Percentiles rank a stretch among this genome's conserved stretches.
phyloP scores from a whole-genome alignment of 208 protist species.

The Naegleria lovaniensis region DNA sequence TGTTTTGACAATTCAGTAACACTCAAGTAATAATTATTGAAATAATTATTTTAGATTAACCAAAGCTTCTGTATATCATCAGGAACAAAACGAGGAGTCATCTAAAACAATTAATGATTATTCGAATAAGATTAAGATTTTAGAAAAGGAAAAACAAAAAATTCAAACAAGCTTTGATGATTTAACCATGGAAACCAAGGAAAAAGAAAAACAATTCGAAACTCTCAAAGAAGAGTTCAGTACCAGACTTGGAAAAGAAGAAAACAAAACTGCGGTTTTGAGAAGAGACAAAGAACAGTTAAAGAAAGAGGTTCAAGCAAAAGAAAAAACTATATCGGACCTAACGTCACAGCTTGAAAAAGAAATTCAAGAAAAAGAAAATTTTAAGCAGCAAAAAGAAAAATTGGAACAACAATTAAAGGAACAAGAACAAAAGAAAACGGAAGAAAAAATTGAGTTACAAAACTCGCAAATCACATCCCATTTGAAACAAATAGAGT shows the following conservation, averaged over 20 bases:
- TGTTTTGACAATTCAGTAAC: not conserved
- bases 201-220: slow-evolving; percentile 9
- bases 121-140: not conserved
- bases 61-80: not conserved
- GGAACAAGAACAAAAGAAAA: not conserved
- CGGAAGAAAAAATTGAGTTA: not conserved
- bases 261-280: not conserved
- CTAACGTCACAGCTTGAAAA: not conserved
- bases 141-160: not conserved
- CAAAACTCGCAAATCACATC: not conserved
- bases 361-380: not conserved
- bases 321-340: not conserved
- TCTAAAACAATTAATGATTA: not conserved
- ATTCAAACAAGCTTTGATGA: not conserved
- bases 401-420: not conserved
- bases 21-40: not conserved
- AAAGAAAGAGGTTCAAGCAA: not conserved
- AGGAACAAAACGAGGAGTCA: not conserved
- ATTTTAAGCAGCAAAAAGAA: not conserved
- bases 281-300: not conserved
- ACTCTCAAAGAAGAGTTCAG: not conserved
- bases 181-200: not conserved
- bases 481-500: not conserved
- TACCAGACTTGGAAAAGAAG: not conserved
- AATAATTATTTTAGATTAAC: not conserved